These are phyloP conservation scores for Lagenaria siceraria DNA, from an alignment of 306 rosid genomes.

Conservation along the genomic window DNA sequence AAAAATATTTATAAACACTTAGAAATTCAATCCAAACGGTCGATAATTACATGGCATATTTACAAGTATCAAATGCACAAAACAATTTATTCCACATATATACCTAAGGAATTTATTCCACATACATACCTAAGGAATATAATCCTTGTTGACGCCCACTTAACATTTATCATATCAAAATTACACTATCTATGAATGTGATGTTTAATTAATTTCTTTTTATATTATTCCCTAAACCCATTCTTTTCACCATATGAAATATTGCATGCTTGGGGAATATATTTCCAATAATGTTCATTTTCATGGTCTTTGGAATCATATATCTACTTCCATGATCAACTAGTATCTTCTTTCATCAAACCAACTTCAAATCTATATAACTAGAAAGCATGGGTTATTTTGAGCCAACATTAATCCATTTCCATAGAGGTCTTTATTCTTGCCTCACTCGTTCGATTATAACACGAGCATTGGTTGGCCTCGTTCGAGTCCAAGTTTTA, in stretches of 20 bases:
- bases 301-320: neutral
- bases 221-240: neutral
- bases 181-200: neutral
- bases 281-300: neutral
- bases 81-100: neutral
- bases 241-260: neutral
- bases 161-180: neutral
- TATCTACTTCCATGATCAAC: conserved; percentile 5
- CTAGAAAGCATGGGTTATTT: neutral
- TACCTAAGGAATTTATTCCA: neutral
- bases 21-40: too few relatives aligned
- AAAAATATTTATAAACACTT: too few relatives aligned
- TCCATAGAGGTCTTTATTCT: neutral
- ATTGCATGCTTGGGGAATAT: neutral
- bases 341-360: neutral
- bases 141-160: neutral
- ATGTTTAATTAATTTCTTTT: neutral
- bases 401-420: neutral
- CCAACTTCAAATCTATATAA: neutral
- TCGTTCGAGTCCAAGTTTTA: too few relatives aligned
- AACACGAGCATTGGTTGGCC: neutral
- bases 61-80: neutral
- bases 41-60: neutral
- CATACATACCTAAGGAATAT: too few relatives aligned
- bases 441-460: neutral